phyloP scores from a whole-genome alignment of 2,329 filamentous ascomycete genomes.

The Colletotrichum tabaci region DNA sequence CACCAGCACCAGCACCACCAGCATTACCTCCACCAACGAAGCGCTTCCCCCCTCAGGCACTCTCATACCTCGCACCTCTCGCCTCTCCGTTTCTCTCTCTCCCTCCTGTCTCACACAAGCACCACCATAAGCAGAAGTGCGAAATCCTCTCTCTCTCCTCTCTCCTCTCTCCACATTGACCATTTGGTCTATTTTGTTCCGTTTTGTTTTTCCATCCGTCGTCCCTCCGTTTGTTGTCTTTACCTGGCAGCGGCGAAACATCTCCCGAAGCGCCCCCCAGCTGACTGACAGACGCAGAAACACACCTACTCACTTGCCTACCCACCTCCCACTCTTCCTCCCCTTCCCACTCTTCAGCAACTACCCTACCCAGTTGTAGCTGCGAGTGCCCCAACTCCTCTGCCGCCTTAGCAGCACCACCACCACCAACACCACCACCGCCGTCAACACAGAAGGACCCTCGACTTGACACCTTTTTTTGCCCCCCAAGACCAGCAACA shows the following conservation, averaged over 20 bases:
- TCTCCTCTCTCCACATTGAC: slow-evolving; percentile 13
- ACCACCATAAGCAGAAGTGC: slow-evolving; percentile 23
- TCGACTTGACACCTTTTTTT: slow-evolving; percentile 14
- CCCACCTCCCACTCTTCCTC: slow-evolving; percentile 40
- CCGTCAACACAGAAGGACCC: slow-evolving; percentile 15
- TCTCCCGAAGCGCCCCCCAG: slow-evolving; percentile 12
- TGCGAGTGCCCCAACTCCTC: slow-evolving; percentile 41
- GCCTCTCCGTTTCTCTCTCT: neutral
- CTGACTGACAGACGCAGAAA: slow-evolving; percentile 29
- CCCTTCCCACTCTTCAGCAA: slow-evolving; percentile 45
- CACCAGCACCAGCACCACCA: neutral
- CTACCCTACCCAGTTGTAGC: slow-evolving; percentile 37
- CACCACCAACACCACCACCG: too few species aligned
- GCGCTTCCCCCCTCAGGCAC: slow-evolving; percentile 13
- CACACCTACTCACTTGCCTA: slow-evolving; percentile 21
- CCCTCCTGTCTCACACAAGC: slow-evolving; percentile 15
- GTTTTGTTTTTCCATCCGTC: slow-evolving; percentile 6
- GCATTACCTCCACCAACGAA: slow-evolving; percentile 1
- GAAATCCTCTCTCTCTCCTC: slow-evolving; percentile 1
- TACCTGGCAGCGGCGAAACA: slow-evolving; percentile 28
- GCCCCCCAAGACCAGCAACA: slow-evolving; percentile 25
- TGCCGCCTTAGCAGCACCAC: slow-evolving; percentile 35
- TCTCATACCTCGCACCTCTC: neutral
- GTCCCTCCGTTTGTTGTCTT: slow-evolving; percentile 4
- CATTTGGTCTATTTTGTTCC: neutral